Evolutionary conservation across 2,329 filamentous ascomycete genomes (phyloP), one percentile per base, ranked within the genome.

Genomic region (Exserohilum turcica): DNA sequence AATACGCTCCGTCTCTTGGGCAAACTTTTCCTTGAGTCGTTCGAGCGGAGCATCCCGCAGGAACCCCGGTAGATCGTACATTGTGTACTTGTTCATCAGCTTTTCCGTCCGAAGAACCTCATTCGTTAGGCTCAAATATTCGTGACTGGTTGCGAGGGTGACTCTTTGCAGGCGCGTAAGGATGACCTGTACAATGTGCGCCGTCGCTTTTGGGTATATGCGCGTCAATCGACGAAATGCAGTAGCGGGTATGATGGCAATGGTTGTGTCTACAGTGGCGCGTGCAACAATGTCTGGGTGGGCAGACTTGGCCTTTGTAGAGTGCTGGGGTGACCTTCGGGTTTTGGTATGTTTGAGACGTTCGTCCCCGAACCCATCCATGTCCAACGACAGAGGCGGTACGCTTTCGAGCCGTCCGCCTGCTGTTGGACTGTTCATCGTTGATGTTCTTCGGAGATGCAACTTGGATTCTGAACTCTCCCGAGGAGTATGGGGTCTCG

Each of bases 241-340:
- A 70, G 92, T 96, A 0, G 94, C 94, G 1, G 95, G 95, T 52
- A 99, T 99, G 59, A 99, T 95, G 5, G 94, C 94, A 74, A 99
- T 97, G 0, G 95, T 99, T 0, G 94, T 99, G 71, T 99, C 95
- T 19, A 95, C 89, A 13, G 92, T 95, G 5, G 94, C 94, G 60
- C 94, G 85, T n/a, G 93, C 94, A 60, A 99, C 91, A 57, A 99
- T 94, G 68, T 99, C 94, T 9, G 94, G 94, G 75, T 99, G 94
- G 0, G 91, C 92, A 12, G 94, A 97, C 60, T 87, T 88, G 9
- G 85, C 63, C 55, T 72, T 79, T 60, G 66, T 75, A 33, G 72
- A 59, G 12, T 67, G 62, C n/a, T 71, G 67, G 16, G 66, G 59
- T 5, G 69, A 63, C 42, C 54, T 61, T 19, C 61, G 59, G 6